A percentile compares a stretch with the other conserved stretches of the same genome.
Conservation (phyloP, 1,284 basidiomycete genomes). For the Mixia osmundae region DNA sequence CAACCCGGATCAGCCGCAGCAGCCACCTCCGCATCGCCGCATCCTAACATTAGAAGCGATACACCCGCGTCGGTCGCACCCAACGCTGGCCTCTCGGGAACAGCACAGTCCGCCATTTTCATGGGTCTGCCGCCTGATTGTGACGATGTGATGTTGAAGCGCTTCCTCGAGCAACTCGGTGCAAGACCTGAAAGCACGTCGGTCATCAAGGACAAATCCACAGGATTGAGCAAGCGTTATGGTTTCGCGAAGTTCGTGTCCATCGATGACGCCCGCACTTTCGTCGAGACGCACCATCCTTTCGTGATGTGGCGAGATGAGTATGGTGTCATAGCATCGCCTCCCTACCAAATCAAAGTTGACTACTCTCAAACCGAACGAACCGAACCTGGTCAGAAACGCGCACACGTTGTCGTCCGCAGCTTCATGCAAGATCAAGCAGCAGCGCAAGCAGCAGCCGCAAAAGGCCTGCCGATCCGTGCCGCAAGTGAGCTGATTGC, state of each 20-base stretch:
- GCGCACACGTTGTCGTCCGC: too few relatives aligned
- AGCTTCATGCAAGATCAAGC: too few relatives aligned
- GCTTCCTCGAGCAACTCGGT: conserved; percentile 8
- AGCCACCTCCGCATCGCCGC: too few relatives aligned
- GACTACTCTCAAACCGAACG: conserved; percentile 31
- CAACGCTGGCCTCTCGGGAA: too few relatives aligned
- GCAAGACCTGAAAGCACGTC: conserved; percentile 33
- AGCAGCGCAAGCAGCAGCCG: too few relatives aligned
- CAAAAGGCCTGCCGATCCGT: too few relatives aligned
- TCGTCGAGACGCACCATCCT: conserved; percentile 44
- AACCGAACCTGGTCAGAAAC: too few relatives aligned
- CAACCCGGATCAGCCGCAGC: too few relatives aligned
- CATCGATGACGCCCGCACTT: conserved; percentile 47
- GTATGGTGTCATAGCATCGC: not conserved
- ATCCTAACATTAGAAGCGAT: too few relatives aligned
- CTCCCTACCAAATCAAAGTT: too few relatives aligned
- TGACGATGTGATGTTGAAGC: conserved; percentile 4
- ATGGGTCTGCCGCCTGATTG: conserved; percentile 13
- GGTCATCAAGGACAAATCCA: conserved; percentile 71
- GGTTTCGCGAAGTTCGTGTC: conserved; percentile 76
- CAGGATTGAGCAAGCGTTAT: conserved; percentile 74
- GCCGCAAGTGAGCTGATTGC: too few relatives aligned
- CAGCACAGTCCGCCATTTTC: conserved; percentile 15
- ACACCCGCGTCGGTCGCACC: too few relatives aligned
- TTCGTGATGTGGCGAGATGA: conserved; percentile 10